These are phyloP conservation scores for Trichoderma semiorbis DNA, from an alignment of 2,329 filamentous ascomycete genomes.

Conservation along the genomic window DNA sequence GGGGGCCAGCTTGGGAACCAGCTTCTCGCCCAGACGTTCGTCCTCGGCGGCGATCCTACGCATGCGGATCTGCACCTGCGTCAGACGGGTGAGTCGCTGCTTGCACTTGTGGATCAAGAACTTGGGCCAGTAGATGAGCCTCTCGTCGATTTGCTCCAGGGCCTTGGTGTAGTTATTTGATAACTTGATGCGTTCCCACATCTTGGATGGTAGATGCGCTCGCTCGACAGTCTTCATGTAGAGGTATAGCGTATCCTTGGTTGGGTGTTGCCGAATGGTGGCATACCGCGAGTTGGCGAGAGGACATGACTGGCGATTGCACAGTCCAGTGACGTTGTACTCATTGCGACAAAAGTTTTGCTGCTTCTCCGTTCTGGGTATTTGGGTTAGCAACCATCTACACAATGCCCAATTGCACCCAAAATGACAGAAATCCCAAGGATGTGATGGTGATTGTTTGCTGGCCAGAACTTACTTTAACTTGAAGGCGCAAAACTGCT, in stretches of 20 bases:
- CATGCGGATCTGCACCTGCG: conserved; percentile 82
- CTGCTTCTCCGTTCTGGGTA: conserved; percentile 68
- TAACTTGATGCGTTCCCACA: conserved; percentile 92
- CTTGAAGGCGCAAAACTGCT: conserved; percentile 93
- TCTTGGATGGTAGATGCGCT: conserved; percentile 79
- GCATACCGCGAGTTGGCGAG: conserved; percentile 91
- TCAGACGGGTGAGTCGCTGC: conserved; percentile 86
- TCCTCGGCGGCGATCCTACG: conserved; percentile 83
- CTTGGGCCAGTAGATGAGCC: conserved; percentile 90
- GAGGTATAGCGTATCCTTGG: conserved; percentile 79
- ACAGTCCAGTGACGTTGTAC: conserved; percentile 80
- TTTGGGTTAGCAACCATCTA: background rate
- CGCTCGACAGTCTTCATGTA: conserved; percentile 97
- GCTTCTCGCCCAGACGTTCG: conserved; percentile 78
- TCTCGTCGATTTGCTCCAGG: conserved; percentile 79
- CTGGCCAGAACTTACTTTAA: conserved; percentile 61
- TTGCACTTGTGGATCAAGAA: conserved; percentile 94
- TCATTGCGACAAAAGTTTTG: conserved; percentile 96
- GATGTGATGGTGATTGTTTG: background rate
- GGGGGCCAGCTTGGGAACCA: conserved; percentile 85
- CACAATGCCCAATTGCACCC: background rate
- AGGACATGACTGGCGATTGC: conserved; percentile 83
- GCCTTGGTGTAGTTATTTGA: conserved; percentile 89
- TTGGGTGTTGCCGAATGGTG: conserved; percentile 80
- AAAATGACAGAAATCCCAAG: background rate